These are phyloP conservation scores for Ustilago tritici DNA, from an alignment of 1,284 basidiomycete species.

Conservation along the genomic window DNA sequence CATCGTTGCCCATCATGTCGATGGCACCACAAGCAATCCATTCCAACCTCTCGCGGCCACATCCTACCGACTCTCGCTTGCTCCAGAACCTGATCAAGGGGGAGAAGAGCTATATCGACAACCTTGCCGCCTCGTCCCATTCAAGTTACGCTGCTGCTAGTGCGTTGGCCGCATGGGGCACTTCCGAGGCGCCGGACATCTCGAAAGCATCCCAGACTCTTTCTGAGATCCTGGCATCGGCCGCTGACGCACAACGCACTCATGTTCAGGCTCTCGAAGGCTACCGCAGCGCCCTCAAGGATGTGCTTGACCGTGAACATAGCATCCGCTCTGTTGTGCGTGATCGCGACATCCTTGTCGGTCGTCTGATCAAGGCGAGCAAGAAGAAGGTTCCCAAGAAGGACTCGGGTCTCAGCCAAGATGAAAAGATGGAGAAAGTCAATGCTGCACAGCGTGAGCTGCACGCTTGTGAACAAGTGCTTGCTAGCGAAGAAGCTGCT, in stretches of 20 bases:
- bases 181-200: constrained; percentile 69
- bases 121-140: constrained; percentile 52
- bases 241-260: constrained; percentile 68
- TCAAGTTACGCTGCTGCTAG: constrained; percentile 64
- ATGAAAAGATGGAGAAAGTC: constrained; percentile 67
- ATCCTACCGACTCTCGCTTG: constrained; percentile 69
- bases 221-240: constrained; percentile 66
- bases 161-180: constrained; percentile 71
- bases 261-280: constrained; percentile 69
- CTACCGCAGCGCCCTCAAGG: constrained; percentile 71
- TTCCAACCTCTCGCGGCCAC: constrained; percentile 61
- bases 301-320: constrained; percentile 70
- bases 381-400: constrained; percentile 65
- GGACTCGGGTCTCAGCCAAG: constrained; percentile 58
- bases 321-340: constrained; percentile 70
- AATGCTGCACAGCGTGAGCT: constrained; percentile 70
- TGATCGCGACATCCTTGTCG: constrained; percentile 71
- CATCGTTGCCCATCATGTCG: constrained; percentile 42
- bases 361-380: constrained; percentile 70
- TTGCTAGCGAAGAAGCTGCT: constrained; percentile 69
- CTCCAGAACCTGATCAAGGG: constrained; percentile 70
- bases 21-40: constrained; percentile 54
- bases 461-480: constrained; percentile 70
- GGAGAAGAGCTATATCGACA: constrained; percentile 69
- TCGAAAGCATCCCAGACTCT: constrained; percentile 68